Conservation (phyloP, 176 grass and related monocot genomes). For the Hordeum marinum region DNA sequence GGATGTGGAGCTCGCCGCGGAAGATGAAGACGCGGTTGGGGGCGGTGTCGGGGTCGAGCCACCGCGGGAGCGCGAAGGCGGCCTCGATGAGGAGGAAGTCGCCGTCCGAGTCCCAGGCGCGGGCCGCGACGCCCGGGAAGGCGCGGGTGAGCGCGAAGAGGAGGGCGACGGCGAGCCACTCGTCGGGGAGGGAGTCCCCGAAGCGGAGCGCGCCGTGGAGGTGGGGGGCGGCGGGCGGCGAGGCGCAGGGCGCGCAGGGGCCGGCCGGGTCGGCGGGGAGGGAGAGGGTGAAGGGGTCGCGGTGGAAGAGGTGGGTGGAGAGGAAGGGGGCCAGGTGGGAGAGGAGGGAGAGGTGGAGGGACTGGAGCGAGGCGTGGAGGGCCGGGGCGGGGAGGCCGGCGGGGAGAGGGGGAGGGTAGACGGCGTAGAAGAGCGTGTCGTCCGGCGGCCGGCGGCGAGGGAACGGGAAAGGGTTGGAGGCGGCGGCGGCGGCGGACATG, state of each 20-base stretch:
- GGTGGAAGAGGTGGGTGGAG: slow-evolving; percentile 61
- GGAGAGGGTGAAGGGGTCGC: slow-evolving; percentile 68
- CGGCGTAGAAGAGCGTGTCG: slow-evolving; percentile 84
- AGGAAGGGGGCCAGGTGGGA: slow-evolving; percentile 50
- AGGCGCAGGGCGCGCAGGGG: slow-evolving; percentile 56
- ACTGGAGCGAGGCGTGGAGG: slow-evolving; percentile 45
- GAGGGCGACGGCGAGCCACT: slow-evolving; percentile 80
- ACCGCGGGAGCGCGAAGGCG: slow-evolving; percentile 73
- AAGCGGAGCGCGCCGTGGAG: slow-evolving; percentile 75
- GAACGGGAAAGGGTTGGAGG: slow-evolving; percentile 53
- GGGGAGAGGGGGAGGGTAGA: slow-evolving; percentile 59
- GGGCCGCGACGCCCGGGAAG: slow-evolving; percentile 36
- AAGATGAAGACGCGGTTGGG: slow-evolving; percentile 81
- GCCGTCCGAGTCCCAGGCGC: slow-evolving; percentile 85
- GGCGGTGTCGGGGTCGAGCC: slow-evolving; percentile 72
- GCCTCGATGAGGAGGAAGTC: slow-evolving; percentile 98
- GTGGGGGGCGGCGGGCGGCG: slow-evolving; percentile 52
- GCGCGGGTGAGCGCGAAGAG: slow-evolving; percentile 57
- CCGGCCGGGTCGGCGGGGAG: slow-evolving; percentile 38
- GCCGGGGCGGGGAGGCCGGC: slow-evolving; percentile 9
- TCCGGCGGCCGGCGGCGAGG: slow-evolving; percentile 48
- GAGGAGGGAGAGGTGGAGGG: slow-evolving; percentile 64
- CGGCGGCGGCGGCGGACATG: slow-evolving; percentile 47
- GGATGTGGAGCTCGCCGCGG: slow-evolving; percentile 74
- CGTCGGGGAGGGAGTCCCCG: slow-evolving; percentile 76